Conservation (phyloP, 768 basidiomycete species). For the Mycena pura region DNA sequence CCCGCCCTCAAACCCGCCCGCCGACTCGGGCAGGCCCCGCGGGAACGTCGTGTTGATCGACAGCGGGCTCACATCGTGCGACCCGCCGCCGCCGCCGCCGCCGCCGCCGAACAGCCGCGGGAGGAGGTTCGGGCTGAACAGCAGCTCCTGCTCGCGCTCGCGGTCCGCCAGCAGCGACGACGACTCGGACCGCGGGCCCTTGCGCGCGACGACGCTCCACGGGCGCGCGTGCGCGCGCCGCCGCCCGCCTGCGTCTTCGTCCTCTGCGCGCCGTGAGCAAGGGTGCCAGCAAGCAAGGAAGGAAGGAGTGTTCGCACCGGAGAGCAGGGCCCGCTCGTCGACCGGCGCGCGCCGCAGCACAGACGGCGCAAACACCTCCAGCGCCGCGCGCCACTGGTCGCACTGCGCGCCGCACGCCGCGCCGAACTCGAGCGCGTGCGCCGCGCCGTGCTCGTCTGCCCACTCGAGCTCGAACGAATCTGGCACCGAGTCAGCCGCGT, state of each 20-base stretch:
- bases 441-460: constrained; percentile 27
- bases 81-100: no score
- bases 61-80: constrained; percentile 24
- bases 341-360: constrained; percentile 24
- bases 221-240: constrained; percentile 37
- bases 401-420: constrained; percentile 24
- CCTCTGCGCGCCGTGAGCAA: constrained; percentile 18
- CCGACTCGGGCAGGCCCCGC: constrained; percentile 2
- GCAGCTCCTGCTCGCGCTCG: constrained; percentile 30
- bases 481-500: constrained; percentile 1
- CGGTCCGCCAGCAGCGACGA: constrained; percentile 40
- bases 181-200: constrained; percentile 44
- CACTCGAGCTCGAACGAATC: constrained; percentile 43
- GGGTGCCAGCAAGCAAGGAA: not conserved
- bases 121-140: constrained; percentile 45
- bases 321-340: constrained; percentile 21
- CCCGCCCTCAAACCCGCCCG: constrained; percentile 3
- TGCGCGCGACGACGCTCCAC: constrained; percentile 49
- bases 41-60: constrained; percentile 24
- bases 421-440: constrained; percentile 19
- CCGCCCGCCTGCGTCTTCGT: constrained; percentile 30
- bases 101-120: constrained; percentile 42
- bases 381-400: constrained; percentile 35
- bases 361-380: constrained; percentile 37
- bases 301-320: constrained; percentile 17